Evolutionary conservation across 2,329 filamentous ascomycete species (phyloP).

Genomic region (Emericellopsis cladophorae): DNA sequence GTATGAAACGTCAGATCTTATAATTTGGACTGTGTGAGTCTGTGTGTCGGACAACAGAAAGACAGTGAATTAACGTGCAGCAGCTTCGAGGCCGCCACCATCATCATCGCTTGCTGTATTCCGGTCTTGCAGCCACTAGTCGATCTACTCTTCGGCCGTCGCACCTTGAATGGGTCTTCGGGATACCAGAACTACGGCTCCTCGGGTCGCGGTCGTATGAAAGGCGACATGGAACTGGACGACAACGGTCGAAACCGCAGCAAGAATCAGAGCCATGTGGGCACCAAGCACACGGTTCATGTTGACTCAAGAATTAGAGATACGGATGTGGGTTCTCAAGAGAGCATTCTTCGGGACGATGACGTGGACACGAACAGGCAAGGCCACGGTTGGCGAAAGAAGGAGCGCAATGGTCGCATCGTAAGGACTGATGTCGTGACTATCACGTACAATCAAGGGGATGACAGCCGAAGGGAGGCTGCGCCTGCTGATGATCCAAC

Average conservation of each 20-base stretch:
- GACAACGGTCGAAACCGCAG: background rate
- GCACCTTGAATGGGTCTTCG: background rate
- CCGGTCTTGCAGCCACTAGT: constrained; percentile 19
- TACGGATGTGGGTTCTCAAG: constrained; percentile 1
- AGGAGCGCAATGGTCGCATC: background rate
- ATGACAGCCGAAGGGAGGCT: background rate
- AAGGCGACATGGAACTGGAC: background rate
- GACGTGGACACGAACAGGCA: background rate
- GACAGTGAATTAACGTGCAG: background rate
- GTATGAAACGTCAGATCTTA: constrained; percentile 10
- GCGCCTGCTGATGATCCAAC: background rate
- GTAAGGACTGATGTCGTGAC: constrained; percentile 5
- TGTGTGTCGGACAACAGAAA: background rate
- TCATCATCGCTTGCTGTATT: constrained; percentile 22
- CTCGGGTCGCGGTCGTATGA: background rate
- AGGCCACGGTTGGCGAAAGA: background rate
- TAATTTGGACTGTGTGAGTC: constrained; percentile 30
- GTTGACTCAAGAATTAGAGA: background rate
- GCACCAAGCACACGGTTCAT: background rate
- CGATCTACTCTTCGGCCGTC: constrained; percentile 1
- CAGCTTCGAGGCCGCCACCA: constrained; percentile 18
- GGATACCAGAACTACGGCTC: constrained; percentile 4
- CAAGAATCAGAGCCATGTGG: background rate
- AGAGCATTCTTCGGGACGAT: constrained; percentile 1
- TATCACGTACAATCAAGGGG: constrained; percentile 2